Percentiles rank a stretch among this genome's conserved stretches.
phyloP scores from a whole-genome alignment of 2,329 filamentous ascomycete genomes.

The Xylaria sp. region DNA sequence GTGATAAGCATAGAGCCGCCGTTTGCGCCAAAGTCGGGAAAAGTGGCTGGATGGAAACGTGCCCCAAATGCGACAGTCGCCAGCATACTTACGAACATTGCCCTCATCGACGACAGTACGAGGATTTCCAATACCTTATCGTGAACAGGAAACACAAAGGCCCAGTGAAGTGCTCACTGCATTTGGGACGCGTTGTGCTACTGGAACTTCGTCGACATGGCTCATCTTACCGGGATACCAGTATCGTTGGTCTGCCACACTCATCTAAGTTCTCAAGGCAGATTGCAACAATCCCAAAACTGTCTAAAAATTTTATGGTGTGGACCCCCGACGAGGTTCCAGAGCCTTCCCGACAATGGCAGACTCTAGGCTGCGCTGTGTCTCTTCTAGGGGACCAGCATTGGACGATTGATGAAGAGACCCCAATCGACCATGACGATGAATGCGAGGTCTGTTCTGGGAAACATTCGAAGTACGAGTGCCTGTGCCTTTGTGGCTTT shows the following conservation, averaged over 20 bases:
- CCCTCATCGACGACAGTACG: neutral
- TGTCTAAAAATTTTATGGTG: neutral
- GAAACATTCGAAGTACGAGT: neutral
- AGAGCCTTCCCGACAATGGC: neutral
- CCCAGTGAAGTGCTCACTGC: constrained; percentile 5
- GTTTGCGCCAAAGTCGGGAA: neutral
- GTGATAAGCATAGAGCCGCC: neutral
- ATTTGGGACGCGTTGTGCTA: neutral
- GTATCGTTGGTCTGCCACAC: neutral
- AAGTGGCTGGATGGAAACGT: constrained; percentile 20
- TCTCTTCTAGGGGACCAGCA: neutral
- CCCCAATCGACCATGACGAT: neutral
- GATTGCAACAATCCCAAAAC: neutral
- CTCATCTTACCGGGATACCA: neutral
- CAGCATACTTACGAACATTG: constrained; percentile 8
- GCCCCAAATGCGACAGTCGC: constrained; percentile 10
- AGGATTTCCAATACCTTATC: constrained; percentile 15
- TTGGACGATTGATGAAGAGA: neutral
- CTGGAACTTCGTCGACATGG: neutral
- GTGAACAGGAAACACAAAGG: constrained; percentile 3
- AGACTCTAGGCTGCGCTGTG: neutral
- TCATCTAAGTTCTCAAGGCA: neutral
- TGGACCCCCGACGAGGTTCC: neutral
- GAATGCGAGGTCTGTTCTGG: neutral
- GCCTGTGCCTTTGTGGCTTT: neutral